Evolutionary conservation across 2,329 filamentous ascomycete genomes (phyloP).

Genomic region (Laburnicola sp.): DNA sequence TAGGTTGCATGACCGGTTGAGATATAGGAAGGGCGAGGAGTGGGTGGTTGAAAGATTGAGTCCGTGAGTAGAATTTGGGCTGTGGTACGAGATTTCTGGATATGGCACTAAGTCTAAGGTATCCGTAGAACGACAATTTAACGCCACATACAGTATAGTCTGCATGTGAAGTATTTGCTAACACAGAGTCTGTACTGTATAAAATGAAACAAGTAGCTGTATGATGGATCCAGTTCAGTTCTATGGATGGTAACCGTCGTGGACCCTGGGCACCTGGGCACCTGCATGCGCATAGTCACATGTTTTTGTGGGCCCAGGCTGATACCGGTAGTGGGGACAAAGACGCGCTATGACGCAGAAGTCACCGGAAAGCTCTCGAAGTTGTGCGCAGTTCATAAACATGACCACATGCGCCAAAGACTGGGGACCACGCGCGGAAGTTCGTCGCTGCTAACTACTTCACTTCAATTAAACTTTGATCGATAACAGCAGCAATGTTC

Average conservation of each 20-base stretch:
- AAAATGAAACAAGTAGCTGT: too few species aligned
- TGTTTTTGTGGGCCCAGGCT: too few species aligned
- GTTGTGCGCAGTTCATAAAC: constrained; percentile 1
- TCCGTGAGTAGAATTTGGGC: constrained; percentile 53
- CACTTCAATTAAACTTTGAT: neutral
- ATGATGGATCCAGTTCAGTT: too few species aligned
- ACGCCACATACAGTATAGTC: too few species aligned
- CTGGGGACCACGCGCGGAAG: neutral
- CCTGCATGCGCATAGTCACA: too few species aligned
- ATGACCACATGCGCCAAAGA: neutral
- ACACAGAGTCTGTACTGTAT: too few species aligned
- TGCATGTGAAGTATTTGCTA: too few species aligned
- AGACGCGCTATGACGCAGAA: constrained; percentile 25
- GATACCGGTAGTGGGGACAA: neutral
- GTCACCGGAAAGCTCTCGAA: constrained; percentile 25
- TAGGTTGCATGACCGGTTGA: constrained; percentile 90
- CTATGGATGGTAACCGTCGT: too few species aligned
- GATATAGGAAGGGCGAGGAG: constrained; percentile 66
- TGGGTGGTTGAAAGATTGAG: constrained; percentile 76
- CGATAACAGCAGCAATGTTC: constrained; percentile 52
- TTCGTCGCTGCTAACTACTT: neutral
- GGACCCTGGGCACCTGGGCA: too few species aligned
- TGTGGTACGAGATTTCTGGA: too few species aligned
- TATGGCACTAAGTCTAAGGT: too few species aligned
- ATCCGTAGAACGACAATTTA: too few species aligned